Base-by-base conservation (phyloP, 1,284 basidiomycete species). In the Ceratobasidium sp. region DNA sequence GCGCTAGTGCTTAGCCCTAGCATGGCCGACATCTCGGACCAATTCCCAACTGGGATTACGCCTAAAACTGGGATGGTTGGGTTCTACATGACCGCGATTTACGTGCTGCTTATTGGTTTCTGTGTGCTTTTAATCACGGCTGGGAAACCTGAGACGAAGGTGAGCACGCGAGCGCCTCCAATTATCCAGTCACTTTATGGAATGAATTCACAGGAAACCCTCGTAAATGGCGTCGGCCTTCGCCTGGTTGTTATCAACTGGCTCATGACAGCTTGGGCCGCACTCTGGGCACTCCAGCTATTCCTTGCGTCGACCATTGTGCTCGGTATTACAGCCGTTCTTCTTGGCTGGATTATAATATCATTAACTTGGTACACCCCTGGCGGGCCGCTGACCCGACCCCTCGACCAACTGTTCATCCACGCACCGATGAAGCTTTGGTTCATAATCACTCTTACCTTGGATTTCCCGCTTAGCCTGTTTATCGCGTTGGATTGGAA, bases 241-340 rank as follows among this genome's bases (percentile, higher is more conserved):
- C 81, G 88, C 5, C 85, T 88, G 59, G 86, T 87, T 0, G 79
- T 88, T 52, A 84, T 84, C 62, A 87, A 89, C 81, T 88, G 87
- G 84, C 79, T 88, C 44, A 84, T 87, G 80, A 86, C 87, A 0
- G 84, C 84, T 35, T 88, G 88, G 87, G 86, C 74, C 0, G 69
- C 75, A n/a, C 66, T 77, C 8, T 79, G 77, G 55, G 79, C 77
- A 52, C 59, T 80, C 52, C 77, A 80, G 48, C 54, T 75, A 3
- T 80, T 80, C 66, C 27, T 78, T 3, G 60, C 77, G n/a, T 78
- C 79, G 18, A 71, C 75, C 16, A 68, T 80, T 44, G 52, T 79
- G 30, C 67, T 78, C 12, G 68, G 68, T 38, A 33, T 79, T 30
- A 35, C 74, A 30, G 44, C 77, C 38, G 18, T 78, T 20, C 73